Conservation (phyloP, 495 filamentous ascomycete genomes). For the Trichoderma asperelloides region DNA sequence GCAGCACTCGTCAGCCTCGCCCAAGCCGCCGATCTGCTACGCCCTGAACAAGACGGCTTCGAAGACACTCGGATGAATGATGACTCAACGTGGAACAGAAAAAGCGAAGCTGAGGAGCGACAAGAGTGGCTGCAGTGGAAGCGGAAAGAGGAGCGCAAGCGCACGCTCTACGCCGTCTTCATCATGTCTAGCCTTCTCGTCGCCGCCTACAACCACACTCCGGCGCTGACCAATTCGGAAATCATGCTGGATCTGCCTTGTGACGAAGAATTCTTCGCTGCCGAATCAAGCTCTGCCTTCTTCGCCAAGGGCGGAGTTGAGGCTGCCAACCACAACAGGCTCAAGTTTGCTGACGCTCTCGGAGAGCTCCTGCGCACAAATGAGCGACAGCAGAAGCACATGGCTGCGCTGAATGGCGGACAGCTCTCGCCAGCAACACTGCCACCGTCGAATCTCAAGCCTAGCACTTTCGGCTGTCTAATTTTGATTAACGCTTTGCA, state of each 20-base stretch:
- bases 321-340: slow-evolving; percentile 53
- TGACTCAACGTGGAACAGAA: slow-evolving; percentile 40
- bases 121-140: slow-evolving; percentile 88
- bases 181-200: slow-evolving; percentile 84
- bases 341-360: slow-evolving; percentile 68
- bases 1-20: slow-evolving; percentile 86
- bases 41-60: slow-evolving; percentile 39
- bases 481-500: slow-evolving; percentile 92
- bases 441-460: slow-evolving; percentile 59
- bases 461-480: slow-evolving; percentile 91
- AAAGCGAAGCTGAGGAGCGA: slow-evolving; percentile 55
- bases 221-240: slow-evolving; percentile 88
- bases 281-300: slow-evolving; percentile 72
- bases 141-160: slow-evolving; percentile 79
- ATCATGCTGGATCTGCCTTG: slow-evolving; percentile 86
- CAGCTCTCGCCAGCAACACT: slow-evolving; percentile 38
- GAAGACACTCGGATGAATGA: slow-evolving; percentile 35
- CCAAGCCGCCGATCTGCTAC: slow-evolving; percentile 69
- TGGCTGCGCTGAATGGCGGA: slow-evolving; percentile 29
- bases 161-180: slow-evolving; percentile 88
- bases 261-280: slow-evolving; percentile 86
- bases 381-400: slow-evolving; percentile 44
- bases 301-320: slow-evolving; percentile 61
- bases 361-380: slow-evolving; percentile 72
- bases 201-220: slow-evolving; percentile 85